Base-by-base conservation (phyloP, 768 basidiomycete genomes). In the Pleurotus platypus region DNA sequence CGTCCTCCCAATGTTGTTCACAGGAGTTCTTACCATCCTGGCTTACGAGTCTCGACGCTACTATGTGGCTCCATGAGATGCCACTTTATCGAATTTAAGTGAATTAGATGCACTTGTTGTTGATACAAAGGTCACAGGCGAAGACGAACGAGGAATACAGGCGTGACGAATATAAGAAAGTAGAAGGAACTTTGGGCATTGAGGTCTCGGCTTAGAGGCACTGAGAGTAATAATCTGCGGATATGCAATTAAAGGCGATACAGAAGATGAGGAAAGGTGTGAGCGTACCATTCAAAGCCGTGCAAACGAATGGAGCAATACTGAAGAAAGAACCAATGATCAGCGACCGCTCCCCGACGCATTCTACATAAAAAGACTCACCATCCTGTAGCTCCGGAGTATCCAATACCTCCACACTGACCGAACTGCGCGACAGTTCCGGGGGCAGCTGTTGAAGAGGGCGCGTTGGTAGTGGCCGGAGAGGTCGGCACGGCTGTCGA, bases 351-450 rank as follows among this genome's bases (percentile, higher is more conserved):
- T 30, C 1, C 9, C 27, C 6, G 27, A 30, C 8, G 27, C 6
- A 8, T 6, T 30, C 8, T 1, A 8, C 2, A 8, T 11, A 20
- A 2, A 20, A 2, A 6, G 13, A 62, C 70, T 20, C 59, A 74
- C 74, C 77, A 78, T 27, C 54, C 68, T 16, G 74, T 77, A 15
- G 70, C 55, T 9, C 76, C 76, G 5, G 73, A 66, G 57, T 63
- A 78, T 8, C 72, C 71, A 51, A 62, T 69, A 12, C 77, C 77
- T 59, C 77, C 77, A 55, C 76, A 78, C 55, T 78, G 77, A 1
- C 70, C 76, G 39, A 72, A 77, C 16, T 77, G 68, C 5, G 71
- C 63, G 5, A 72, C 70, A 7, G 72, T 69, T n/a, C 71, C 70
- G 16, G 61, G 48, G 2, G 64, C 30, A 11, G 30, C 30, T 35